Evolutionary conservation across 225 moss, liverwort and hornwort genomes (phyloP).

Genomic region (Anthoceros angustus): DNA sequence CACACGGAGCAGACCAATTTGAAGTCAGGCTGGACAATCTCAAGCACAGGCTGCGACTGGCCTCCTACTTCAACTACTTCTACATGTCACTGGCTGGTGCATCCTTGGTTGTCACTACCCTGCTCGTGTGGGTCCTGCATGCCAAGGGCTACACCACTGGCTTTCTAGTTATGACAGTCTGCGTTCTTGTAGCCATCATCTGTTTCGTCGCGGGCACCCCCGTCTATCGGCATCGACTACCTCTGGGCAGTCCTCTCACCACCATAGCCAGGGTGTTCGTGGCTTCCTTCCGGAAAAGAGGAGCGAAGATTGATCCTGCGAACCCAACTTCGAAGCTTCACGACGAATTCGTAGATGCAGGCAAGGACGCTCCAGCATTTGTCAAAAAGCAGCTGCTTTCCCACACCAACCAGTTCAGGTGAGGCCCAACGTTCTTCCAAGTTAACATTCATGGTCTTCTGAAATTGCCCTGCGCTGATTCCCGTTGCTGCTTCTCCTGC

Average conservation of each 20-base stretch:
- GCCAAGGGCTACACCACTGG: conserved; percentile 7
- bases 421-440: too few relatives aligned
- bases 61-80: conserved; percentile 10
- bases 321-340: too few relatives aligned
- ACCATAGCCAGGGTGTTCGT: conserved; percentile 11
- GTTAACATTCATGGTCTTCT: background rate
- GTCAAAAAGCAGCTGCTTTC: background rate
- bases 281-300: conserved; percentile 11
- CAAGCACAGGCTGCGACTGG: conserved; percentile 5
- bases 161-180: conserved; percentile 7
- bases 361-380: too few relatives aligned
- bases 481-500: too few relatives aligned
- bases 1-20: conserved; percentile 18
- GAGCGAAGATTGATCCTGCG: too few relatives aligned
- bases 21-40: conserved; percentile 8
- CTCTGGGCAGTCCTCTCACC: conserved; percentile 12
- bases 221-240: conserved; percentile 9
- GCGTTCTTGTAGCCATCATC: conserved; percentile 7
- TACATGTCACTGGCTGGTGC: too few relatives aligned
- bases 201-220: conserved; percentile 6
- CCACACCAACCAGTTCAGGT: conserved; percentile 9
- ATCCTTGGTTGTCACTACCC: too few relatives aligned
- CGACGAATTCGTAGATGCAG: too few relatives aligned
- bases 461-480: too few relatives aligned
- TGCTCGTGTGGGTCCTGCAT: conserved; percentile 8